Conservation (phyloP, 139 green algal genomes). For the Auxenochlorella pyrenoidosa region DNA sequence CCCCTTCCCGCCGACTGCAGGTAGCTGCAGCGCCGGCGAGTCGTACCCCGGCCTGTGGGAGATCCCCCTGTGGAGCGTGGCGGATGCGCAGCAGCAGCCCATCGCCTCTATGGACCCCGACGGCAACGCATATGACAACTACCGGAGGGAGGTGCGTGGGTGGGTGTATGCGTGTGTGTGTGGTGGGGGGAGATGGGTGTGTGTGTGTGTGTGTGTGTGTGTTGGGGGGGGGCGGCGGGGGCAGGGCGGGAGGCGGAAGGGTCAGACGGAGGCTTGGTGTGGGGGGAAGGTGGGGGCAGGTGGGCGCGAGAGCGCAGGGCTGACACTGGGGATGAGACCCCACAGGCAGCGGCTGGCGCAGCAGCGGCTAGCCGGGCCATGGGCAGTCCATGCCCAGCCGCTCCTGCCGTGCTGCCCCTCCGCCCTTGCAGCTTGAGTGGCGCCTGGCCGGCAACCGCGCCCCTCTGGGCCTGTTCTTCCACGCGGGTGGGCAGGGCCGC, state of each 20-base stretch:
- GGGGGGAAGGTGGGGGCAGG: no score
- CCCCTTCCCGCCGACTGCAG: not conserved
- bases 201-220: no score
- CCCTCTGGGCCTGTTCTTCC: constrained; percentile 30
- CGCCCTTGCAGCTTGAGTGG: constrained; percentile 20
- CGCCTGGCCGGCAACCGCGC: constrained; percentile 26
- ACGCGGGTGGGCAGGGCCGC: constrained; percentile 2
- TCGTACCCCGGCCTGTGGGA: constrained; percentile 5
- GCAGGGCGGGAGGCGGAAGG: no score
- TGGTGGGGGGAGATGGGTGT: no score
- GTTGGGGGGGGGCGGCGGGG: no score
- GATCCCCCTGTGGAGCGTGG: constrained; percentile 3
- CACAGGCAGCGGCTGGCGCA: no score
- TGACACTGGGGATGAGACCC: no score
- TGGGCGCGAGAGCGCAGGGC: no score
- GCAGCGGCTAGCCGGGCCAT: no score
- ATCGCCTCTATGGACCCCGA: constrained; percentile 14
- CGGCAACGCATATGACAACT: constrained; percentile 24
- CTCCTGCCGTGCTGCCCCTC: not conserved
- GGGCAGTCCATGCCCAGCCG: no score
- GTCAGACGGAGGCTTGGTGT: no score
- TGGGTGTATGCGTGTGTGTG: not conserved
- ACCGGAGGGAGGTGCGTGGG: constrained; percentile 18
- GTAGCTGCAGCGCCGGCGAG: constrained; percentile 5
- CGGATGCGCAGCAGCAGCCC: not conserved